These are phyloP conservation scores for Yamadazyma takamatsuzukensis DNA, from an alignment of 805 yeast species.

Conservation along the genomic window DNA sequence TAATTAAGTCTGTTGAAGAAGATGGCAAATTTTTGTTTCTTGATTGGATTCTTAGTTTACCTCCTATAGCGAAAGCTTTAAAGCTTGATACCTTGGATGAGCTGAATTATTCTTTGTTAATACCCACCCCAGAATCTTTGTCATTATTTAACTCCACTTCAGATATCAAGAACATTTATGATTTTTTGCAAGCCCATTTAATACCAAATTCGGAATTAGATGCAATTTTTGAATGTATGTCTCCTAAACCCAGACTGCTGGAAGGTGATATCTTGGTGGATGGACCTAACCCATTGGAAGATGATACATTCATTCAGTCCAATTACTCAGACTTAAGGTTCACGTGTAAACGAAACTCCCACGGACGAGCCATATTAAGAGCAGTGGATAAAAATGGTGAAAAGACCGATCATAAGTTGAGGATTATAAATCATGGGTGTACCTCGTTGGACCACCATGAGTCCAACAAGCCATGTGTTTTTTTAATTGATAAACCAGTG, in stretches of 20 bases:
- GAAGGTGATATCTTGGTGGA: too few relatives aligned
- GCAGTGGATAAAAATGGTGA: conserved; percentile 5
- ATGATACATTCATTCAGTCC: conserved; percentile 34
- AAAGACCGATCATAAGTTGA: conserved; percentile 45
- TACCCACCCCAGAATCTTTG: conserved; percentile 65
- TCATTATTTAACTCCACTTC: conserved; percentile 46
- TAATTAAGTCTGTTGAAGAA: conserved; percentile 54
- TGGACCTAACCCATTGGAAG: too few relatives aligned
- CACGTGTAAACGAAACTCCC: conserved; percentile 10
- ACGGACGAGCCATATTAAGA: conserved; percentile 8
- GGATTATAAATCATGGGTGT: conserved; percentile 61
- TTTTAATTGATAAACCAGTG: conserved; percentile 66
- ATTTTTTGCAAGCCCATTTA: conserved; percentile 65
- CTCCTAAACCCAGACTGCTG: neutral
- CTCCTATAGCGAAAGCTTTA: conserved; percentile 40
- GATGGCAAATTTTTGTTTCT: conserved; percentile 24
- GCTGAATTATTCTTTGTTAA: conserved; percentile 54
- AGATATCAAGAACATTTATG: conserved; percentile 40
- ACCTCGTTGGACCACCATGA: conserved; percentile 28
- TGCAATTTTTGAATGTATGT: conserved; percentile 43
- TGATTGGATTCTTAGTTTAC: conserved; percentile 44
- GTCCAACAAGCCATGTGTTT: conserved; percentile 45
- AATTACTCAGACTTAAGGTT: conserved; percentile 41
- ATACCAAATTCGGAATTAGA: conserved; percentile 55
- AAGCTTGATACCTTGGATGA: conserved; percentile 18